These are phyloP conservation scores for Sanguinoderma infundibulare DNA, from an alignment of 1,284 basidiomycete genomes.

Conservation along the genomic window DNA sequence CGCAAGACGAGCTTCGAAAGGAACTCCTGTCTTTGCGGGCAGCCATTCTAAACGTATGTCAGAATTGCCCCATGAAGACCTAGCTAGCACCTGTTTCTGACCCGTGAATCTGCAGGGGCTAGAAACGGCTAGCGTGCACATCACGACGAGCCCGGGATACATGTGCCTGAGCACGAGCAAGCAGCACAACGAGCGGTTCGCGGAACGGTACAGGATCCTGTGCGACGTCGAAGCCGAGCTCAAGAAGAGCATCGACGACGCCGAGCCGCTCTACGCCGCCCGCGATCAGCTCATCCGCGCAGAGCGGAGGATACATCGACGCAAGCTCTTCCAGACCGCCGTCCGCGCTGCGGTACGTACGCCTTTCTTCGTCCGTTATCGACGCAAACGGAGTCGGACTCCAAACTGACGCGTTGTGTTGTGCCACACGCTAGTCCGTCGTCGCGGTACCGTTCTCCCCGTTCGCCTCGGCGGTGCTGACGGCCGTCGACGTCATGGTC, in stretches of 20 bases:
- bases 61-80: no score
- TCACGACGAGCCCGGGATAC: slow-evolving; percentile 4
- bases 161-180: slow-evolving; percentile 7
- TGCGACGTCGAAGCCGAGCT: neutral
- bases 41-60: neutral
- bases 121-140: neutral
- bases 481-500: neutral
- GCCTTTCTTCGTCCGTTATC: neutral
- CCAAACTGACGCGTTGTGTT: neutral
- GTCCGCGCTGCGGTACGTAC: neutral
- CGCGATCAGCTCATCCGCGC: neutral
- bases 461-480: neutral
- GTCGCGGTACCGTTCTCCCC: neutral
- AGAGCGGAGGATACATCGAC: neutral
- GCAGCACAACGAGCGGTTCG: neutral
- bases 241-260: neutral
- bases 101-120: neutral
- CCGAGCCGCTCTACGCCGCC: neutral
- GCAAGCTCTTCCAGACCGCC: neutral
- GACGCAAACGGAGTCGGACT: no score
- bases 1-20: neutral
- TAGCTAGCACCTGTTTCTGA: neutral
- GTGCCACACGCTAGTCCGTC: neutral
- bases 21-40: neutral
- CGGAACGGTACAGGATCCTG: neutral